Base-by-base conservation (phyloP, 805 yeast genomes). In the Candida ascalaphidarum region DNA sequence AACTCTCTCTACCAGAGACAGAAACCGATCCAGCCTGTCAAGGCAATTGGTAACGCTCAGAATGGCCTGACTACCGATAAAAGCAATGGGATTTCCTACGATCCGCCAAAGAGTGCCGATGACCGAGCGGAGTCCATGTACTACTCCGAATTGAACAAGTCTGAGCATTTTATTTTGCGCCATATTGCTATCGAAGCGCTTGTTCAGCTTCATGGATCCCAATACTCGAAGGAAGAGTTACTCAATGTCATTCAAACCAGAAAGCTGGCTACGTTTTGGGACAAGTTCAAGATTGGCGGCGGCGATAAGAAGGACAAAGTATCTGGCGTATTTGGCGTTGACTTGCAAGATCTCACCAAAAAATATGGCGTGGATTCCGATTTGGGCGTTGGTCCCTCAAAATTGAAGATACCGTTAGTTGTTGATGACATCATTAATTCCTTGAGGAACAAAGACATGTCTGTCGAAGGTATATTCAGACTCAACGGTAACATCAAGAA, bases 381-480 rank as follows among this genome's bases (percentile, higher is more conserved):
- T 26, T 62, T 81, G 15, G 95, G 94, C 3, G 80, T 81, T 26
- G 95, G 95, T 0, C 86, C 95, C 0, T 62, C 77, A 1, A 77
- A 77, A 39, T 67, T 92, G 23, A 68, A 77, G 21, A 81, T 92
- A 23, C 99, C 99, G 1, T 68, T 83, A 26, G 62, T 92, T 21
- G 67, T 92, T 23, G 97, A 89, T 44, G 97, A 92, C 44, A 61
- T 88, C 11, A 74, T 92, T 20, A 71, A 74, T 17, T 82, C 94
- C 0, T 71, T 92, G 62, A 72, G 83, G 29, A 89, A 81, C 34
- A 85, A 83, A 65, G 97, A 92, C 55, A 74, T 89, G 80, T 83
- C 96, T 3, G 86, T 78, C 17, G 98, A 92, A 54, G 98, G 98
- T 34, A 80, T 92, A 4, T 92, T 92, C 68, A 74, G 99, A 44